phyloP scores from a whole-genome alignment of 2,329 filamentous ascomycete species.

The Fusarium torulosum region DNA sequence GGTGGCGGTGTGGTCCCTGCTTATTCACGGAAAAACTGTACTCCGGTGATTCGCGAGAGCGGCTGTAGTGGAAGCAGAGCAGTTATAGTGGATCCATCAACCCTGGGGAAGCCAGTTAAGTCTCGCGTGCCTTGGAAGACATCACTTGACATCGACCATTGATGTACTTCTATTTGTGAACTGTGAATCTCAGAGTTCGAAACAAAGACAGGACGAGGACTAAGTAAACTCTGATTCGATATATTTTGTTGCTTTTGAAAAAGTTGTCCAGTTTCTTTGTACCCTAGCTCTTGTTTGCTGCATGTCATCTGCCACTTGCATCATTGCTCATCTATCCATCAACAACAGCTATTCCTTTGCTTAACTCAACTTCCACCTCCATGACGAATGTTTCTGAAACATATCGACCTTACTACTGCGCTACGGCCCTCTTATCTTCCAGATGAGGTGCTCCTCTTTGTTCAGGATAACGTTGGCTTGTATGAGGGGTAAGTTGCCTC shows the following conservation, averaged over 20 bases:
- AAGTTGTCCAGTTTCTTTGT: neutral
- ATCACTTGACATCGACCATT: slow-evolving; percentile 21
- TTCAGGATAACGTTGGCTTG: slow-evolving; percentile 96
- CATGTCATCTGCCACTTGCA: slow-evolving; percentile 37
- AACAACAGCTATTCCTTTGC: slow-evolving; percentile 10
- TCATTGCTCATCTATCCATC: slow-evolving; percentile 32
- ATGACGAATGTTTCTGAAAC: slow-evolving; percentile 96
- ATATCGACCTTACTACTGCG: slow-evolving; percentile 94
- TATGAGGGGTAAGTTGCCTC: slow-evolving; percentile 86
- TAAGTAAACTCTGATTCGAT: neutral
- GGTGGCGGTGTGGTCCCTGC: slow-evolving; percentile 49
- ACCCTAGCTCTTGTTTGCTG: slow-evolving; percentile 17
- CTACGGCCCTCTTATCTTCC: slow-evolving; percentile 91
- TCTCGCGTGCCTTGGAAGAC: slow-evolving; percentile 27
- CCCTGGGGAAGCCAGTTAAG: slow-evolving; percentile 28
- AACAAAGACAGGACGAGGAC: slow-evolving; percentile 1
- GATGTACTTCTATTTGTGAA: slow-evolving; percentile 9
- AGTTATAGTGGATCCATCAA: slow-evolving; percentile 35
- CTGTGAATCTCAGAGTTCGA: slow-evolving; percentile 1
- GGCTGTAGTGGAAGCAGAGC: slow-evolving; percentile 27
- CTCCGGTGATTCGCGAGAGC: neutral
- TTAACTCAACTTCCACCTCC: slow-evolving; percentile 46
- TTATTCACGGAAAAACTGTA: slow-evolving; percentile 38
- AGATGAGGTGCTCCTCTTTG: slow-evolving; percentile 94
- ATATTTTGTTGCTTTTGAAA: neutral